Percentiles rank a stretch among this genome's conserved stretches.
These are phyloP conservation scores for Melaleuca alternifolia DNA, from an alignment of 345 rosid genomes.

Conservation along the genomic window DNA sequence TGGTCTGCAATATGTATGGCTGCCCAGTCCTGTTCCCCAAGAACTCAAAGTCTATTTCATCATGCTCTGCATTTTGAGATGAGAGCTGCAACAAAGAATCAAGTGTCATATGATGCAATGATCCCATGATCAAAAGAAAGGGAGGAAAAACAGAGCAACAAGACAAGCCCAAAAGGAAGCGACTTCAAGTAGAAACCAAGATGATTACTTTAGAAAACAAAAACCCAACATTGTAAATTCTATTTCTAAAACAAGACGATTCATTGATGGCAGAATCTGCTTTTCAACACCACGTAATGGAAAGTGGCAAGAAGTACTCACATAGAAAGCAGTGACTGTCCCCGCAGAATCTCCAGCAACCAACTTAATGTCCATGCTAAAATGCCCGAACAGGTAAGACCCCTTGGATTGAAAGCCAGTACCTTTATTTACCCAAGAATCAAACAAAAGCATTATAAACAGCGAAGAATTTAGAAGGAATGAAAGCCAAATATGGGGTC, in stretches of 20 bases:
- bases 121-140: background rate
- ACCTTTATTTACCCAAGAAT: conserved; percentile 20
- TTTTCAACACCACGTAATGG: background rate
- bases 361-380: conserved; percentile 76
- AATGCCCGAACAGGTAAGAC: conserved; percentile 70
- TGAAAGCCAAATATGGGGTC: background rate
- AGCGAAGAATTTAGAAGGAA: background rate
- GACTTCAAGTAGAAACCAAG: background rate
- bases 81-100: conserved; percentile 34
- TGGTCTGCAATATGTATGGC: too few relatives aligned
- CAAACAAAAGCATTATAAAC: background rate
- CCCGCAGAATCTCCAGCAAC: conserved; percentile 85
- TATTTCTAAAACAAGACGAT: background rate
- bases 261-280: too few relatives aligned
- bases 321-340: conserved; percentile 79
- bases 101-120: background rate
- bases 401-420: conserved; percentile 90
- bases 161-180: background rate
- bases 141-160: background rate
- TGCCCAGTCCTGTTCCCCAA: too few relatives aligned
- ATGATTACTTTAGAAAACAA: background rate
- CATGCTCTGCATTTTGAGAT: too few relatives aligned
- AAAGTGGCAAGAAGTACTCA: conserved; percentile 8
- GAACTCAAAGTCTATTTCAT: too few relatives aligned
- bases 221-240: background rate